Evolutionary conservation across 208 protist species (phyloP).

Genomic region (Naegleria lovaniensis): DNA sequence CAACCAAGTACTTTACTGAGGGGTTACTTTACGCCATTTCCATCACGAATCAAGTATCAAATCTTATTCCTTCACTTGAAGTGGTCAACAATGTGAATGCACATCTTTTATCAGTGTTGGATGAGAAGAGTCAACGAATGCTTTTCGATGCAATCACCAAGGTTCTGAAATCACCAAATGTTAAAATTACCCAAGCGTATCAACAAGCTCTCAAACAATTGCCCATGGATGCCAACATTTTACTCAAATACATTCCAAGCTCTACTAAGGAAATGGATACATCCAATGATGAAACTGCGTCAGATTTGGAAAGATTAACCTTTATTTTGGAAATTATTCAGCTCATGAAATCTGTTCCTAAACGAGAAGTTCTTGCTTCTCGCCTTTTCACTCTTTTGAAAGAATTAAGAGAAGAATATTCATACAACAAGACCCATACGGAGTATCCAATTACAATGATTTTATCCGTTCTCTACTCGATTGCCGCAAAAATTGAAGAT

Average conservation of each 20-base stretch:
- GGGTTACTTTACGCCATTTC: not conserved
- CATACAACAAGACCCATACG: not conserved
- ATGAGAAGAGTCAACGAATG: not conserved
- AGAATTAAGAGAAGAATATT: not conserved
- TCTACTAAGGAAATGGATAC: not conserved
- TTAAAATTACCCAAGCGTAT: not conserved
- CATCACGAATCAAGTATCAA: not conserved
- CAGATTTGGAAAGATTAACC: not conserved
- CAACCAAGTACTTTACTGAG: not conserved
- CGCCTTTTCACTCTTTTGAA: not conserved
- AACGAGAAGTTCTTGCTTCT: not conserved
- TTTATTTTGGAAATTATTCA: not conserved
- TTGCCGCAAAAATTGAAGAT: not conserved
- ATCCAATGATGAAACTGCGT: not conserved
- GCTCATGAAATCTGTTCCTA: not conserved
- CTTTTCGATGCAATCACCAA: not conserved
- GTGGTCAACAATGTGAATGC: not conserved
- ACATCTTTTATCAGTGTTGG: not conserved
- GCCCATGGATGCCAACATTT: not conserved
- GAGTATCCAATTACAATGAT: slow-evolving; percentile 4
- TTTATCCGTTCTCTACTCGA: not conserved
- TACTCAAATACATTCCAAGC: not conserved
- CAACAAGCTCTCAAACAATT: not conserved
- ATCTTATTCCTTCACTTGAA: not conserved
- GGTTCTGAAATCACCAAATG: not conserved